These are phyloP conservation scores for Thoreauomyces humboldtii DNA, from an alignment of 192 early-diverging fungal species.

Conservation along the genomic window DNA sequence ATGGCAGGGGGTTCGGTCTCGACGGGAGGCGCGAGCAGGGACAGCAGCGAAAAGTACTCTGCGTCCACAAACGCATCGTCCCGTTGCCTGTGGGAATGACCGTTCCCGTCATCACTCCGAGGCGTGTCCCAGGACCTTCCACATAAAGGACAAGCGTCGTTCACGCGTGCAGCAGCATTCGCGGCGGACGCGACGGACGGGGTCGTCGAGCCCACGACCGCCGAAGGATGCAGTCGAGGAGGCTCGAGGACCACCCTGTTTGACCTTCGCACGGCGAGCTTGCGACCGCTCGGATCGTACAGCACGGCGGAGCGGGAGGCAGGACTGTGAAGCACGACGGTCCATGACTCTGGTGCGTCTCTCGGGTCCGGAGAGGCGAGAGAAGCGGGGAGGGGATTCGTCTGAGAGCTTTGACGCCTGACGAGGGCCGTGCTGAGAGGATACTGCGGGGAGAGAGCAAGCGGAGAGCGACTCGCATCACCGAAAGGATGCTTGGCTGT, in stretches of 20 bases:
- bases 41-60: slow-evolving; percentile 17
- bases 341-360: no score
- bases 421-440: no score
- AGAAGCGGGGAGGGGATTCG: no score
- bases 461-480: no score
- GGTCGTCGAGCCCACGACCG: neutral
- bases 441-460: no score
- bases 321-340: slow-evolving; percentile 14
- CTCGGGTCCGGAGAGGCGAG: no score
- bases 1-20: slow-evolving; percentile 1
- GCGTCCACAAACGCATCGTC: neutral
- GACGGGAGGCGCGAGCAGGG: neutral
- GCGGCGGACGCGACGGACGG: neutral
- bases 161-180: neutral
- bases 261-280: slow-evolving; percentile 13
- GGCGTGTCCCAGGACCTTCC: neutral
- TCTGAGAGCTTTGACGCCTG: no score
- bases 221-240: neutral
- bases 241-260: neutral
- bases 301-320: slow-evolving; percentile 14
- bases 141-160: slow-evolving; percentile 4
- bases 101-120: neutral
- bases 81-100: neutral
- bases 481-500: no score
- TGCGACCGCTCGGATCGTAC: slow-evolving; percentile 11